These are phyloP conservation scores for Neurospora sp. DNA, from an alignment of 495 filamentous ascomycete species.

Conservation along the genomic window DNA sequence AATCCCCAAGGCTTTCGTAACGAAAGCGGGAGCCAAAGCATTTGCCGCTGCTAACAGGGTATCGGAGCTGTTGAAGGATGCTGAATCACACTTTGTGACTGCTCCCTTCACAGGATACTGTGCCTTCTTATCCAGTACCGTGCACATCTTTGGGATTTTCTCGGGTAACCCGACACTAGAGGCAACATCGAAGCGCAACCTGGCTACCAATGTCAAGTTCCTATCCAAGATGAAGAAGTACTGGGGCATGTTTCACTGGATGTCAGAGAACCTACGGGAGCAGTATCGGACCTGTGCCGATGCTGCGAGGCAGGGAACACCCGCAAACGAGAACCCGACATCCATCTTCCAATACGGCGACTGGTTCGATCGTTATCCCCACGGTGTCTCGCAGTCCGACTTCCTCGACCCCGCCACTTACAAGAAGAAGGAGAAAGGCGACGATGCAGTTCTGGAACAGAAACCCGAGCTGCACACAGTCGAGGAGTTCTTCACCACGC, in stretches of 20 bases:
- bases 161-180: slow-evolving; percentile 65
- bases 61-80: slow-evolving; percentile 71
- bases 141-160: slow-evolving; percentile 88
- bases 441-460: slow-evolving; percentile 74
- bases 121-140: slow-evolving; percentile 82
- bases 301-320: slow-evolving; percentile 46
- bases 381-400: slow-evolving; percentile 74
- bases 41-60: slow-evolving; percentile 86
- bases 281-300: slow-evolving; percentile 82
- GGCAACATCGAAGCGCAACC: slow-evolving; percentile 67
- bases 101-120: slow-evolving; percentile 93
- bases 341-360: slow-evolving; percentile 94
- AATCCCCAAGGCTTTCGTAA: slow-evolving; percentile 71
- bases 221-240: slow-evolving; percentile 90
- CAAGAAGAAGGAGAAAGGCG: slow-evolving; percentile 60
- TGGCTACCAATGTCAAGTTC: slow-evolving; percentile 84
- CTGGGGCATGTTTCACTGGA: slow-evolving; percentile 97
- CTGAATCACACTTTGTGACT: slow-evolving; percentile 67
- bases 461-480: slow-evolving; percentile 85
- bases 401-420: slow-evolving; percentile 67
- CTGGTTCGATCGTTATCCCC: slow-evolving; percentile 94
- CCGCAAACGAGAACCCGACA: slow-evolving; percentile 39
- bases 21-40: slow-evolving; percentile 62
- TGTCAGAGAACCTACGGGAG: slow-evolving; percentile 86
- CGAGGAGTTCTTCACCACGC: slow-evolving; percentile 85